Evolutionary conservation across 208 protist species (phyloP).

Genomic region (Acanthamoeba culbertsoni): DNA sequence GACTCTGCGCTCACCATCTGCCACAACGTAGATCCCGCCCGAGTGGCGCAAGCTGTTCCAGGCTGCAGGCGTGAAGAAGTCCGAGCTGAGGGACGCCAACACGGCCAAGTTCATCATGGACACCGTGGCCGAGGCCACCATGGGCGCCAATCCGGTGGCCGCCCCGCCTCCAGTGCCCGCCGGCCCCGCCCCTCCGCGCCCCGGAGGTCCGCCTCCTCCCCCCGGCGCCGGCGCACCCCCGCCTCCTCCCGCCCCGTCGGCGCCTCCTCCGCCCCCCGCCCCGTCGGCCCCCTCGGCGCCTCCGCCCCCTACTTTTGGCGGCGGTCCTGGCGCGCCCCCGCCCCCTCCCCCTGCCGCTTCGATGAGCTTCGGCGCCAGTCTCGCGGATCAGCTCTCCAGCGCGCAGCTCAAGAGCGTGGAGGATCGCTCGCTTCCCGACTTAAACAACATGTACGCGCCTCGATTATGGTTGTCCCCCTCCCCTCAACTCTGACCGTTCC

Average conservation of each 20-base stretch:
- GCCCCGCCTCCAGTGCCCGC: neutral
- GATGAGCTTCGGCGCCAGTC: neutral
- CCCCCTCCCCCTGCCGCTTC: neutral
- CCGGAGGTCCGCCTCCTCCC: neutral
- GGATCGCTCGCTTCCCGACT: neutral
- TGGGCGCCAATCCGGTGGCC: neutral
- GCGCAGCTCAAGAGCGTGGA: constrained; percentile 30
- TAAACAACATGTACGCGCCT: neutral
- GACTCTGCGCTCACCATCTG: neutral
- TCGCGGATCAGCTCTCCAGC: neutral
- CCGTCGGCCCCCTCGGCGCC: neutral
- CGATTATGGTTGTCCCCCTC: no score
- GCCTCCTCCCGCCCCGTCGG: neutral
- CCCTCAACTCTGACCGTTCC: no score
- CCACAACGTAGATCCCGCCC: constrained; percentile 47
- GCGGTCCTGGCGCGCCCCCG: neutral
- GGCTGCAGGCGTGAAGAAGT: constrained; percentile 73
- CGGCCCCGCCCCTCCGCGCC: neutral
- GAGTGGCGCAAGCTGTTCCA: constrained; percentile 73
- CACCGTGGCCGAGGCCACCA: constrained; percentile 60
- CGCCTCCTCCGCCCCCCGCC: neutral
- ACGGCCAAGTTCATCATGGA: constrained; percentile 69
- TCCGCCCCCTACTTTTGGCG: neutral
- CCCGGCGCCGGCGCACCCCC: neutral
- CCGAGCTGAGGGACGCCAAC: constrained; percentile 64